Evolutionary conservation across 306 rosid genomes (phyloP).

Genomic region (Malus orientalis): DNA sequence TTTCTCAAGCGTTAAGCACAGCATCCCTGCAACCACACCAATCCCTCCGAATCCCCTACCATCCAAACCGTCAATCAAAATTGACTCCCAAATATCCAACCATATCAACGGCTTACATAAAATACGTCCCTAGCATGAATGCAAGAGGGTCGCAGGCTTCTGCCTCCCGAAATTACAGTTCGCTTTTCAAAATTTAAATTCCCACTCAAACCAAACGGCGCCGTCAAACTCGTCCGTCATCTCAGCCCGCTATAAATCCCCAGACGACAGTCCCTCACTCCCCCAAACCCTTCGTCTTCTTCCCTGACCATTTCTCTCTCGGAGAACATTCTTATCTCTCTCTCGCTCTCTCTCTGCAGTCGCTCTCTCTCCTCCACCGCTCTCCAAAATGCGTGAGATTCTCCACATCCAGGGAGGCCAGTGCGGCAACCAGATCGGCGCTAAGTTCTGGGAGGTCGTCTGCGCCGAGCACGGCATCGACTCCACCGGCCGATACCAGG

Average conservation of each 20-base stretch:
- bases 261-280: background rate
- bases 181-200: conserved; percentile 43
- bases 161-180: conserved; percentile 1
- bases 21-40: background rate
- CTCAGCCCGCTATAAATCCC: conserved; percentile 20
- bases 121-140: background rate
- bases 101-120: background rate
- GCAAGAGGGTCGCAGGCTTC: background rate
- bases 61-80: background rate
- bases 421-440: conserved; percentile 70
- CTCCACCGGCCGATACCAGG: conserved; percentile 48
- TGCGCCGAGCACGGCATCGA: conserved; percentile 65
- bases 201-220: conserved; percentile 38
- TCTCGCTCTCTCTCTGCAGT: background rate
- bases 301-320: background rate
- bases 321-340: background rate
- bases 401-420: conserved; percentile 67
- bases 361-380: conserved; percentile 1
- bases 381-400: conserved; percentile 50
- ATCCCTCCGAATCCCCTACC: background rate
- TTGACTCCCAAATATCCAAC: fast-evolving
- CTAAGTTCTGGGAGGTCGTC: conserved; percentile 69
- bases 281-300: background rate
- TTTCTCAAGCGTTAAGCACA: background rate
- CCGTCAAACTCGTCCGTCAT: conserved; percentile 20